Conservation (phyloP, 2,329 filamentous ascomycete genomes). For the Aspergillus ustus region DNA sequence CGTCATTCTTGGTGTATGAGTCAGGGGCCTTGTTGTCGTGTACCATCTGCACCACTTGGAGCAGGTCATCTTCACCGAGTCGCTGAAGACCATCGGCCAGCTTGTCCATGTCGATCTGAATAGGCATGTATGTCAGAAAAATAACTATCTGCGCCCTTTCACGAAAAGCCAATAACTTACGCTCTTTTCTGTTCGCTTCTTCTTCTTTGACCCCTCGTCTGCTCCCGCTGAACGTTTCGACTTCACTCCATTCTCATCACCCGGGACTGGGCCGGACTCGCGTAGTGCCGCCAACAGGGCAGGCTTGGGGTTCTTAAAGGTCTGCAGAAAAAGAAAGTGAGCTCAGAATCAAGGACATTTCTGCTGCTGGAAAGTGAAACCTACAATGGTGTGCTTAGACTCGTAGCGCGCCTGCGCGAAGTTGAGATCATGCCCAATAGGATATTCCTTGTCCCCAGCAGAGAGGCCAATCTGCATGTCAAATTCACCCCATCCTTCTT, state of each 20-base stretch:
- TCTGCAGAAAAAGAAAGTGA: slow-evolving; percentile 44
- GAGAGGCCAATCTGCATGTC: slow-evolving; percentile 87
- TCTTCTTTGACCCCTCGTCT: slow-evolving; percentile 74
- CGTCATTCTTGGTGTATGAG: slow-evolving; percentile 96
- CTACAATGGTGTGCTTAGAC: slow-evolving; percentile 73
- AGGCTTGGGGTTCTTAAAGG: slow-evolving; percentile 91
- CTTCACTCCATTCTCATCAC: slow-evolving; percentile 67
- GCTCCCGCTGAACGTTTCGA: slow-evolving; percentile 62
- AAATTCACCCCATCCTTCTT: slow-evolving; percentile 99
- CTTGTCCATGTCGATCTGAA: slow-evolving; percentile 86
- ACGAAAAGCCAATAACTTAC: slow-evolving; percentile 38
- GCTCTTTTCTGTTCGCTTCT: slow-evolving; percentile 68
- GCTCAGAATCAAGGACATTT: not conserved
- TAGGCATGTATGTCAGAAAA: not conserved
- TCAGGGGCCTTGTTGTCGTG: slow-evolving; percentile 95
- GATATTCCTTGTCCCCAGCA: slow-evolving; percentile 84
- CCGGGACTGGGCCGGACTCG: slow-evolving; percentile 84
- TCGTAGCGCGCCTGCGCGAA: slow-evolving; percentile 84
- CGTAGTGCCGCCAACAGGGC: slow-evolving; percentile 78
- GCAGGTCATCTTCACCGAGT: slow-evolving; percentile 87
- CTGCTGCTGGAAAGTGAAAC: slow-evolving; percentile 25
- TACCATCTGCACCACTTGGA: slow-evolving; percentile 96
- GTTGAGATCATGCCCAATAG: slow-evolving; percentile 86
- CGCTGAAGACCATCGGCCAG: slow-evolving; percentile 88
- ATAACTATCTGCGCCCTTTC: not conserved